A percentile compares a stretch with the other conserved stretches of the same genome.
phyloP scores from a whole-genome alignment of 208 protist genomes.

The Trypanosoma avium region DNA sequence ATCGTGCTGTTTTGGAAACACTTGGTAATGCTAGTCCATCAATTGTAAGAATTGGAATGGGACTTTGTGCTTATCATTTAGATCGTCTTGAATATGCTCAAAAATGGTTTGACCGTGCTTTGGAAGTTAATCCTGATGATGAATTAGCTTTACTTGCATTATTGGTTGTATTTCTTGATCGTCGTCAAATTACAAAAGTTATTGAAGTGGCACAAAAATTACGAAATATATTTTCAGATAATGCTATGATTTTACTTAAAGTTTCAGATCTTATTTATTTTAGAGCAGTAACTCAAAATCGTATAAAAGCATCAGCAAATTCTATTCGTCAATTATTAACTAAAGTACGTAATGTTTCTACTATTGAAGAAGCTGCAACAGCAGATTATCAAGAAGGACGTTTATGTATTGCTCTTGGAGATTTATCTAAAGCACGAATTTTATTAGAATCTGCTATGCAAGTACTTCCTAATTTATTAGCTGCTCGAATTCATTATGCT shows the following conservation, averaged over 20 bases:
- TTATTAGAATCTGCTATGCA: constrained; percentile 64
- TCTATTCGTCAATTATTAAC: constrained; percentile 54
- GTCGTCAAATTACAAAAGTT: constrained; percentile 56
- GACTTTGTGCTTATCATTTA: constrained; percentile 76
- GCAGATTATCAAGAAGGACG: constrained; percentile 84
- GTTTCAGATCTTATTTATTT: constrained; percentile 86
- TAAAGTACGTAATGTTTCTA: constrained; percentile 46
- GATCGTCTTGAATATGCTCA: constrained; percentile 42
- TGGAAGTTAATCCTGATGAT: constrained; percentile 65
- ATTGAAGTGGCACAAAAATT: constrained; percentile 55
- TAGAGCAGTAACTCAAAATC: constrained; percentile 37
- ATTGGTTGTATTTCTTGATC: constrained; percentile 72
- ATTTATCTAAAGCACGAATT: constrained; percentile 47
- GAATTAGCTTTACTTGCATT: constrained; percentile 74
- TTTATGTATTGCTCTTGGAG: constrained; percentile 52
- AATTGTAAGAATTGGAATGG: constrained; percentile 84
- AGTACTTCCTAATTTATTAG: constrained; percentile 57
- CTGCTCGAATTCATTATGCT: constrained; percentile 77
- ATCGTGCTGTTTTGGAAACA: constrained; percentile 59
- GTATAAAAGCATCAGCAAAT: constrained; percentile 32
- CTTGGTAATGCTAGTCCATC: constrained; percentile 64
- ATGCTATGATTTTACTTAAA: constrained; percentile 73
- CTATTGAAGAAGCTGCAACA: constrained; percentile 54
- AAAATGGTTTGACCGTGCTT: constrained; percentile 61
- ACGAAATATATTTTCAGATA: constrained; percentile 55